These are phyloP conservation scores for Ceratocystiopsis brevicomis DNA, from an alignment of 2,329 filamentous ascomycete species.

Conservation along the genomic window DNA sequence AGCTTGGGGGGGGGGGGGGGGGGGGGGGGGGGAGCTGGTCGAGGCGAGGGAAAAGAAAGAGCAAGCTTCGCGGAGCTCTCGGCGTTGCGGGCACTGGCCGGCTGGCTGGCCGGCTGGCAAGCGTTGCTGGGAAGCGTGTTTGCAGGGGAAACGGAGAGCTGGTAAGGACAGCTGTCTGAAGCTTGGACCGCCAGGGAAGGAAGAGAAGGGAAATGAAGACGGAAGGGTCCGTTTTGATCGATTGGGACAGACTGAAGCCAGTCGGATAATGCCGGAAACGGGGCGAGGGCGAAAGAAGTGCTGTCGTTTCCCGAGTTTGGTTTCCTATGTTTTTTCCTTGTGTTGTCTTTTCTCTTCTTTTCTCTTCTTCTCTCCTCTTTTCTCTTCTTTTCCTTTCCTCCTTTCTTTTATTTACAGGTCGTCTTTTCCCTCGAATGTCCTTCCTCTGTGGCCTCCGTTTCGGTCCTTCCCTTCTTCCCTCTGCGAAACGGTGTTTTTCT, in stretches of 20 bases:
- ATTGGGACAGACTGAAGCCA: too few species aligned
- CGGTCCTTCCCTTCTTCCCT: too few species aligned
- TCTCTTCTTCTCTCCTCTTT: not conserved
- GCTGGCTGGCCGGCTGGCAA: too few species aligned
- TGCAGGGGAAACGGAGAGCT: not conserved
- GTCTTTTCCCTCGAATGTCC: not conserved
- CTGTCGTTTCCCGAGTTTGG: too few species aligned
- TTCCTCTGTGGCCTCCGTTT: not conserved
- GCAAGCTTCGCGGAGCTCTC: not conserved
- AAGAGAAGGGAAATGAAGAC: too few species aligned
- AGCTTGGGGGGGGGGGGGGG: too few species aligned
- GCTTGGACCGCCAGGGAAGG: too few species aligned
- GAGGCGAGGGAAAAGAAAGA: not conserved
- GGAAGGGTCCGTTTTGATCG: too few species aligned
- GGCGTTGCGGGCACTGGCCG: not conserved
- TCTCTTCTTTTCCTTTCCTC: not conserved
- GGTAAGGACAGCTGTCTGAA: too few species aligned
- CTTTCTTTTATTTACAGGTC: not conserved
- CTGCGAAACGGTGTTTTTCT: too few species aligned
- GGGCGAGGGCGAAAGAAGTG: not conserved
- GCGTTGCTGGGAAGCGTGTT: not conserved
- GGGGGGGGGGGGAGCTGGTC: too few species aligned
- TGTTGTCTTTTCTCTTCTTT: not conserved
- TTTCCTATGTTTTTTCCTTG: not conserved
- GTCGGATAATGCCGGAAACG: constrained; percentile 5